Percentiles rank a stretch among this genome's conserved stretches.
Conservation (phyloP, 2,329 filamentous ascomycete species). For the Pseudogymnoascus sp. region DNA sequence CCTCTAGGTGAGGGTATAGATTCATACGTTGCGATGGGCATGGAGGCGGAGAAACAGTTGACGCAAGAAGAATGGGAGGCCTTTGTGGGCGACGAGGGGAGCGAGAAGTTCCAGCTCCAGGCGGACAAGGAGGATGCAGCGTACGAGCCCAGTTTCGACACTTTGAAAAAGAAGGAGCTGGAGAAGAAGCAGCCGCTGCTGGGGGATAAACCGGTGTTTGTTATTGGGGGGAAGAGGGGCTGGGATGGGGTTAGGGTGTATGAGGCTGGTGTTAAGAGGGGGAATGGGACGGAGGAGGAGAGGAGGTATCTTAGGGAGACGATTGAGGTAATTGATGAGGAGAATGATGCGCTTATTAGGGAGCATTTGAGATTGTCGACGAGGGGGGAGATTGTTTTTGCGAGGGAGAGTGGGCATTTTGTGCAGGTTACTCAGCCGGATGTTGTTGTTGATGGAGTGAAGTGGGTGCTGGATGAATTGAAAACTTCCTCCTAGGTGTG, state of each 20-base stretch:
- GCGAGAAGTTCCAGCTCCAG: neutral
- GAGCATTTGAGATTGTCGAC: constrained; percentile 25
- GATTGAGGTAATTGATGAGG: constrained; percentile 23
- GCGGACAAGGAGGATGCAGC: constrained; percentile 9
- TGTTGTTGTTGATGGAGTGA: constrained; percentile 27
- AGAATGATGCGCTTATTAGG: constrained; percentile 23
- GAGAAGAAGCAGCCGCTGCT: neutral
- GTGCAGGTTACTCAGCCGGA: constrained; percentile 30
- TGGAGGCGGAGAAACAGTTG: constrained; percentile 11
- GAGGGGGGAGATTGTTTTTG: constrained; percentile 24
- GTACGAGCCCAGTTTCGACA: constrained; percentile 7
- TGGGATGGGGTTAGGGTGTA: constrained; percentile 27
- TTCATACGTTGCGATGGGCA: neutral
- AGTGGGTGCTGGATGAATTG: constrained; percentile 24
- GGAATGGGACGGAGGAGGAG: constrained; percentile 29
- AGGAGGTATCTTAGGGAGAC: constrained; percentile 22
- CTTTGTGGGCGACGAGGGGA: constrained; percentile 4
- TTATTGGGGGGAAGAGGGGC: constrained; percentile 22
- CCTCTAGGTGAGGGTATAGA: neutral
- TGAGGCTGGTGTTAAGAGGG: constrained; percentile 25
- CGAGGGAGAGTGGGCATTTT: constrained; percentile 29
- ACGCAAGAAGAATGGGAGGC: constrained; percentile 12
- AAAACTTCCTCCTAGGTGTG: neutral
- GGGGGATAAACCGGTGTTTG: constrained; percentile 15
- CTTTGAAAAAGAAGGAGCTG: neutral